phyloP scores from a whole-genome alignment of 345 rosid species.

The Psidium friedrichsthalianum region DNA sequence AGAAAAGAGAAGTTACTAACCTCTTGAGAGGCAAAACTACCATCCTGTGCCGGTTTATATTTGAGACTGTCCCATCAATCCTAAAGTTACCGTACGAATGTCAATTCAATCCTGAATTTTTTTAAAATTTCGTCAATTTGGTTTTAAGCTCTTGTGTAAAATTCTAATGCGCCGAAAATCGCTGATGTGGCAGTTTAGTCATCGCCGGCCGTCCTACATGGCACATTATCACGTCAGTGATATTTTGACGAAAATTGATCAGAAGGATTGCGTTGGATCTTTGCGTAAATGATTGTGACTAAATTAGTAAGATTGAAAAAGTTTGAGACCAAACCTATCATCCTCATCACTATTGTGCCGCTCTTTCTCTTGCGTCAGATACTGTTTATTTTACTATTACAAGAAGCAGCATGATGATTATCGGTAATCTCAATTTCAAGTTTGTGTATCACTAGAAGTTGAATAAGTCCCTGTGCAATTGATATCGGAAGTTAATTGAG shows the following conservation, averaged over 20 bases:
- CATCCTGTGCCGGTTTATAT: background rate
- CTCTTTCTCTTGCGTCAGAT: background rate
- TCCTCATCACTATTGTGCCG: fast-evolving
- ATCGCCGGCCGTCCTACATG: fast-evolving
- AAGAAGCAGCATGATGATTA: background rate
- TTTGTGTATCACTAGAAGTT: background rate
- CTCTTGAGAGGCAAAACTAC: background rate
- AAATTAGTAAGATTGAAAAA: background rate
- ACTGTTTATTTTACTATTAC: background rate
- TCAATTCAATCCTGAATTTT: fast-evolving
- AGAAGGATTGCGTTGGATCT: background rate
- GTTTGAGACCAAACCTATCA: background rate
- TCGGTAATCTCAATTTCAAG: background rate
- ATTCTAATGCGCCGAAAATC: fast-evolving
- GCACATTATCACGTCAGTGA: fast-evolving
- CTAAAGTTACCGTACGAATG: background rate
- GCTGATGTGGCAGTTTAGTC: fast-evolving
- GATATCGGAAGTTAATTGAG: background rate
- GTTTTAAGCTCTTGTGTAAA: fast-evolving
- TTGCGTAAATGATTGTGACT: fast-evolving
- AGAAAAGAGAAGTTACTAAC: background rate
- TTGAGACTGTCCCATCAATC: background rate
- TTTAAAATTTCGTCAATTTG: background rate
- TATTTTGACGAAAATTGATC: background rate
- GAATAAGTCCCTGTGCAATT: background rate